These are phyloP conservation scores for Penicillium daleae DNA, from an alignment of 495 filamentous ascomycete species.

Conservation along the genomic window DNA sequence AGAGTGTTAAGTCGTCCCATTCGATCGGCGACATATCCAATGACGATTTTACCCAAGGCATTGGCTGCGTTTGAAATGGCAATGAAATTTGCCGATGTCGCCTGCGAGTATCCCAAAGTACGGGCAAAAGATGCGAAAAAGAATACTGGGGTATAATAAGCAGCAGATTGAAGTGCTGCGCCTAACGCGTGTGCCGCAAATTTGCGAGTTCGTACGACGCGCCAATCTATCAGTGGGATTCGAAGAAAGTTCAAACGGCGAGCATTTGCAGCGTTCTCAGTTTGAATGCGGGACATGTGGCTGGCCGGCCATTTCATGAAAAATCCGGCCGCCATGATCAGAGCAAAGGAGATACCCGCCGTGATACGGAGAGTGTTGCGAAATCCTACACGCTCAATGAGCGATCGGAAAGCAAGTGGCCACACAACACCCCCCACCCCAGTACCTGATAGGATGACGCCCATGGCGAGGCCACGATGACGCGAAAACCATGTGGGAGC, in stretches of 20 bases:
- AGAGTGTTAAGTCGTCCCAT: conserved; percentile 46
- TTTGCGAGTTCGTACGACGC: conserved; percentile 33
- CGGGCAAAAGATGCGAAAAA: conserved; percentile 44
- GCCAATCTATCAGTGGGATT: conserved; percentile 38
- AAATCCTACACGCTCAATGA: conserved; percentile 39
- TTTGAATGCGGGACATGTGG: conserved; percentile 28
- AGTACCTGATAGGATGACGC: conserved; percentile 40
- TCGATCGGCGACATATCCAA: conserved; percentile 51
- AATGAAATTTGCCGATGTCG: conserved; percentile 39
- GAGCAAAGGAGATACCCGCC: conserved; percentile 33
- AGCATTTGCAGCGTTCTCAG: conserved; percentile 23
- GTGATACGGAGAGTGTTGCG: conserved; percentile 45
- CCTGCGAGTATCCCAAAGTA: conserved; percentile 43
- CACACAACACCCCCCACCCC: conserved; percentile 41
- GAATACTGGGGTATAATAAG: conserved; percentile 45
- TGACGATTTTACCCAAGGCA: conserved; percentile 31
- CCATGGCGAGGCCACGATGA: conserved; percentile 44
- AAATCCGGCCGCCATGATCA: conserved; percentile 29
- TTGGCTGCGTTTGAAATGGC: conserved; percentile 38
- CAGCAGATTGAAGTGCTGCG: conserved; percentile 42
- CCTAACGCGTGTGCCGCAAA: conserved; percentile 40
- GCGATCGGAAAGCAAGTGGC: conserved; percentile 37
- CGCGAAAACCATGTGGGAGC: conserved; percentile 41
- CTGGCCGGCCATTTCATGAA: conserved; percentile 39
- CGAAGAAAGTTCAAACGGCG: conserved; percentile 14